Evolutionary conservation across 2,329 filamentous ascomycete genomes (phyloP), one percentile per base, ranked within the genome.

Genomic region (Pestalotiopsis fici): DNA sequence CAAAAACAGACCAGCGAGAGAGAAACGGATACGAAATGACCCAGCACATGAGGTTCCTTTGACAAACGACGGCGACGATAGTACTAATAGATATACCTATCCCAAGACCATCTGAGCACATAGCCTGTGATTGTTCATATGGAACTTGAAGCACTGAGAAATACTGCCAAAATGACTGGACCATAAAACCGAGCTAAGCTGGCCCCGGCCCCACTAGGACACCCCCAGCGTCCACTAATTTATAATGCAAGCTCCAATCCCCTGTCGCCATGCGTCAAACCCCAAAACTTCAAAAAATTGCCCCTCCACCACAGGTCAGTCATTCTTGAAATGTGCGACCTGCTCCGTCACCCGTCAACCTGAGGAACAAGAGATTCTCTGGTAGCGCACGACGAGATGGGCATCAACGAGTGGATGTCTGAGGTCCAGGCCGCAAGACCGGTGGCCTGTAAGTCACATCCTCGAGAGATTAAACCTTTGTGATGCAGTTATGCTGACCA

Each of bases 371-470:
- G 55, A 31, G 31, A n/a, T 9, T 50, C 57, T 31, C 57, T 31
- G 28, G 25, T 15, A 21, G 57, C 57, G 31, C 21, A 27, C 37
- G n/a, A 47, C 57, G 31, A 43, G 31, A 65, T 65, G 63, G 63
- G 37, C 31, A 39, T 65, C 43, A 50, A 31, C 18, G 13, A 59
- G n/a, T 65, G 63, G 63, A 39, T 65, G 63, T 25, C 59, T 23
- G 31, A 59, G 23, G 25, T 59, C 11, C 63, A 65, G 62, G 62
- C 50, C 62, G 50, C 50, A 27, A 37, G 62, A 39, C 62, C 62
- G 13, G 62, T 64, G 21, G 50, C 63, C 50, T 47, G 63, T 65
- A 39, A 57, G 63, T 65, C 13, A 3, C 18, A 21, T 9, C 54
- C 4, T 25, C 23, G 11, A 35, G 6, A 23, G n/a, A n/a, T n/a